Base-by-base conservation (phyloP, 2,329 filamentous ascomycete genomes). In the Colletotrichum sp. region DNA sequence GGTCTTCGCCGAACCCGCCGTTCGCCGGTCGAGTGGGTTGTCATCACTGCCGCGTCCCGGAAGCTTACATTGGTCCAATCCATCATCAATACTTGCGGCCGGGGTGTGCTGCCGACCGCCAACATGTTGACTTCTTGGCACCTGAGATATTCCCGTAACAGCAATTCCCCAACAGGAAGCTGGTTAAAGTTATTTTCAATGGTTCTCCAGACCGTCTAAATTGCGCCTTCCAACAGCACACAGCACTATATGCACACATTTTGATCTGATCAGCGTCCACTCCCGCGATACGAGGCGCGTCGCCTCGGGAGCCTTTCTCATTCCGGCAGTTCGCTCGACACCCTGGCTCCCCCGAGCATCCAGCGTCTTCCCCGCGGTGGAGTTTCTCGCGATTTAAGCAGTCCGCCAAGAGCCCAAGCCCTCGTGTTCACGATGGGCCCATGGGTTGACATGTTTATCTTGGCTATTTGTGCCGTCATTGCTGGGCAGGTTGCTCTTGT, bases 361-460 rank as follows among this genome's bases (percentile, higher is more conserved):
- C 55, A 48, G 30, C 30, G 63, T 60, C 27, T 16, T 63, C 69
- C 15, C 63, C 34, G 61, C n/a, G 6, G 73, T 75, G 69, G 69
- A 15, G 69, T 25, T 39, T 32, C 8, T 55, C 16, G 32, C 22
- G 28, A 25, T 55, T 22, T 36, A 61, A 52, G 30, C 39, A 27
- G 63, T 12, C 55, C 19, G 68, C 39, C 61, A 61, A 75, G 68
- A 25, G 28, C 25, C 61, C 68, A 68, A 75, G 69, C 19, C 69
- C 68, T 75, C 63, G 68, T 72, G 55, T 72, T 68, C 55, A 68
- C 72, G 68, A 67, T 68, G 32, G 34, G 12, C 25, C 36, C 61
- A 39, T 65, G 39, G 19, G 19, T 57, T 25, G 16, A 28, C 63
- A 27, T 44, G 19, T 28, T 57, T 27, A 22, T 30, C 55, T 32